Evolutionary conservation across 1,139 yeast genomes (phyloP), one percentile per base, ranked within the genome.

Genomic region (Pichia sp.): DNA sequence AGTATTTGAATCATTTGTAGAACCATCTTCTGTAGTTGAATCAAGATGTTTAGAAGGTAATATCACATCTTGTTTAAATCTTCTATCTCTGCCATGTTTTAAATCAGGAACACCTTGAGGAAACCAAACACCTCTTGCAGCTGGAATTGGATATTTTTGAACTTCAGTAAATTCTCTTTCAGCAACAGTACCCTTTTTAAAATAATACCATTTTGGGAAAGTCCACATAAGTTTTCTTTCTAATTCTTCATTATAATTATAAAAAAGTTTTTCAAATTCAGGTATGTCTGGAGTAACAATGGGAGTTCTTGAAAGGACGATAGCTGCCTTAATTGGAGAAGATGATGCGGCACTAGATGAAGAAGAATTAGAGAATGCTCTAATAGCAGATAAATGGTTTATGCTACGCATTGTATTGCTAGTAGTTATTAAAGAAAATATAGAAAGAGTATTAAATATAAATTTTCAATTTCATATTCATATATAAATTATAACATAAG

Each of bases 161-260:
- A 85, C 82, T 58, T 82, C 80, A 48, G 81, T 71, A 68, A 81
- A 92, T 60, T 80, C 80, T 65, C 89, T 86, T 64, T 89, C 96
- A 8, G 96, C 80, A 55, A 92, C 72, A 1, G 97, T 85, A 54
- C 97, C 97, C 59, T 79, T 84, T 65, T 86, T 86, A 71, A 84
- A 92, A 71, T 89, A 94, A 66, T 81, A 90, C 79, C 90, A 89
- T 58, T 84, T 82, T 5, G 98, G 97, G 67, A 92, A 92, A 0
- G 97, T 89, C 96, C 97, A 89, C 96, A 90, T 89, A 57, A 92
- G 74, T 63, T 97, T 77, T 61, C 82, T 83, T 74, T 90, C 90
- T 53, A 92, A 74, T 64, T 86, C 95, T 53, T 79, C 78, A 67
- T 90, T 96, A 66, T 94, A 94, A 52, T 79, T 74, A 66, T 84